Percentiles rank a stretch among this genome's conserved stretches.
Conservation (phyloP, 169 alveolate species). For the Plasmodium vivax region DNA sequence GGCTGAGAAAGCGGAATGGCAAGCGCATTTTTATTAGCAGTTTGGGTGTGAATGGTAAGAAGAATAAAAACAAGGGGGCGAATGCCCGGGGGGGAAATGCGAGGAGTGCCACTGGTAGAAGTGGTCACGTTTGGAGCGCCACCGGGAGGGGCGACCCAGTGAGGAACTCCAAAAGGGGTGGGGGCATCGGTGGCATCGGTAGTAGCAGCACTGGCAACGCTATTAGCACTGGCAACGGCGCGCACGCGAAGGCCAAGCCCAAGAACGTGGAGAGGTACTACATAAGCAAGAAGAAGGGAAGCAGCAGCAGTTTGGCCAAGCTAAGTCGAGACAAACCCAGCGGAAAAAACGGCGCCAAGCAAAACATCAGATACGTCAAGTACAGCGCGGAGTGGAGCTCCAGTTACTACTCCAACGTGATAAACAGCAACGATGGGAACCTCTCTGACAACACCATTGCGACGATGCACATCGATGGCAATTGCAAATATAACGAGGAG, state of each 20-base stretch:
- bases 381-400: slow-evolving; percentile 4
- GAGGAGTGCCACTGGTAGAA: neutral
- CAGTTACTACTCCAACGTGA: slow-evolving; percentile 14
- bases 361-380: neutral
- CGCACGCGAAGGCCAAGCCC: neutral
- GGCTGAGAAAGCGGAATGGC: slow-evolving; percentile 83
- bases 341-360: neutral
- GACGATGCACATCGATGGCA: slow-evolving; percentile 70
- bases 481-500: slow-evolving; percentile 41
- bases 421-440: slow-evolving; percentile 20
- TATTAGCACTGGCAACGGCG: neutral
- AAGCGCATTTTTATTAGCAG: slow-evolving; percentile 81
- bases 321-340: neutral
- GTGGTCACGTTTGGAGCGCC: neutral
- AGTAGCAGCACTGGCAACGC: neutral
- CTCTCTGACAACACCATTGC: slow-evolving; percentile 64
- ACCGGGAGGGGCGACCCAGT: neutral
- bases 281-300: slow-evolving; percentile 34
- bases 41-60: slow-evolving; percentile 20
- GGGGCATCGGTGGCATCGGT: neutral
- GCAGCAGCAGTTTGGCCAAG: neutral
- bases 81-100: neutral
- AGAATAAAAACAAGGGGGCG: slow-evolving; percentile 7
- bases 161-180: neutral
- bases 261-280: slow-evolving; percentile 46